Conservation (phyloP, 2,329 filamentous ascomycete species). For the Leptographium radiaticola region DNA sequence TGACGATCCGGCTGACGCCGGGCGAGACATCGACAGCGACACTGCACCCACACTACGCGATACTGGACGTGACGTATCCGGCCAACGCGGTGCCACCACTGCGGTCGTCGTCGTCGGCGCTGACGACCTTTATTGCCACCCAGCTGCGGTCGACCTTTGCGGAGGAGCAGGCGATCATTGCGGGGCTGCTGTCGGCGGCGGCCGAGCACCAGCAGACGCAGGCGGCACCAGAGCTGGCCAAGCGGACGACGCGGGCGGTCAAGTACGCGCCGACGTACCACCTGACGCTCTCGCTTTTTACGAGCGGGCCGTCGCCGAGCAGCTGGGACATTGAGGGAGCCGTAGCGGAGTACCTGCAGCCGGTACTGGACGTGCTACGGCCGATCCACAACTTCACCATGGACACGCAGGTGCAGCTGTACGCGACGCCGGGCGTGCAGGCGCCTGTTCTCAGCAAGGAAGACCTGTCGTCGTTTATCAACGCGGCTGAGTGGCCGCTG, state of each 20-base stretch:
- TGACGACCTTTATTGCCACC: conserved; percentile 66
- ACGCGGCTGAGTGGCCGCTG: conserved; percentile 93
- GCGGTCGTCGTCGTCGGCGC: conserved; percentile 55
- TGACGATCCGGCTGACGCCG: conserved; percentile 58
- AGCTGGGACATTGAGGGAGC: conserved; percentile 85
- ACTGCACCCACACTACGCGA: conserved; percentile 55
- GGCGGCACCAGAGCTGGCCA: conserved; percentile 39
- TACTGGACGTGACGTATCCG: conserved; percentile 67
- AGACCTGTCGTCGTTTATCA: conserved; percentile 88
- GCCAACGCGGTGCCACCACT: conserved; percentile 53
- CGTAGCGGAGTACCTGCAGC: conserved; percentile 66
- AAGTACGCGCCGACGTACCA: conserved; percentile 93
- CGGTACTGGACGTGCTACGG: conserved; percentile 65
- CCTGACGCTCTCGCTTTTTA: conserved; percentile 90
- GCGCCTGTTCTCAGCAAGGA: conserved; percentile 61
- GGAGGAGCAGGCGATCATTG: conserved; percentile 80
- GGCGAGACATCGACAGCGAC: conserved; percentile 47
- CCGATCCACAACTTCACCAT: conserved; percentile 91
- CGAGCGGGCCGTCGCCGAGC: conserved; percentile 61
- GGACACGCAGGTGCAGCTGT: conserved; percentile 91
- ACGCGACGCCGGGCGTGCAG: conserved; percentile 58
- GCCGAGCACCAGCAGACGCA: conserved; percentile 31
- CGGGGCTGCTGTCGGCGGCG: conserved; percentile 53
- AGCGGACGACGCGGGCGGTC: conserved; percentile 70
- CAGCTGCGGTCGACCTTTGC: conserved; percentile 67